A percentile compares a stretch with the other conserved stretches of the same genome.
phyloP scores from a whole-genome alignment of 805 yeast genomes.

The Zygotorulaspora danielsina region DNA sequence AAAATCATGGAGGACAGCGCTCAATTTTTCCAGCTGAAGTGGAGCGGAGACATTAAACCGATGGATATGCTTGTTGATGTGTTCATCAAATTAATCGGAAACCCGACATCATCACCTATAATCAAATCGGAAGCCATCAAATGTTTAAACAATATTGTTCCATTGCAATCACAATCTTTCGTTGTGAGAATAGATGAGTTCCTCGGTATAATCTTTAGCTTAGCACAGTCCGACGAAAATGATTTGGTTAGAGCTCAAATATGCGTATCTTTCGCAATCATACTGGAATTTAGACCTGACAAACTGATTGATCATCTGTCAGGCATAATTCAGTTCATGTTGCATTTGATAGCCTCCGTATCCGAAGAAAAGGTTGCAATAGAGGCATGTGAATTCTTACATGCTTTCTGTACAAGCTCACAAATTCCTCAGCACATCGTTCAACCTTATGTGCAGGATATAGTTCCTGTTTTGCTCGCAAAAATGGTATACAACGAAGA shows the following conservation, averaged over 20 bases:
- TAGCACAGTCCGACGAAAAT: slow-evolving; percentile 57
- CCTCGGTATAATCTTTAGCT: slow-evolving; percentile 56
- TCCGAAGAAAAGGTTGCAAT: slow-evolving; percentile 71
- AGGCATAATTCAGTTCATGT: slow-evolving; percentile 81
- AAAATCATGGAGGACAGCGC: slow-evolving; percentile 90
- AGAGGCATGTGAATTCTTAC: slow-evolving; percentile 89
- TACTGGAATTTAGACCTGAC: slow-evolving; percentile 76
- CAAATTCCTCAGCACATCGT: slow-evolving; percentile 51
- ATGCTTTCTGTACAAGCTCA: slow-evolving; percentile 63
- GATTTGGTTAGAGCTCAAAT: slow-evolving; percentile 65
- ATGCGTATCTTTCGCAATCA: slow-evolving; percentile 66
- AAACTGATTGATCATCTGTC: slow-evolving; percentile 71
- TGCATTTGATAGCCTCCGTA: slow-evolving; percentile 63
- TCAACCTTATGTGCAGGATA: slow-evolving; percentile 51
- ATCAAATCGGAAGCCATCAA: slow-evolving; percentile 60
- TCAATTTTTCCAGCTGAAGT: slow-evolving; percentile 56
- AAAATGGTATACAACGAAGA: slow-evolving; percentile 87
- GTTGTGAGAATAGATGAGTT: slow-evolving; percentile 61
- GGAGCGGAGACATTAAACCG: slow-evolving; percentile 55
- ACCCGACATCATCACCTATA: slow-evolving; percentile 35
- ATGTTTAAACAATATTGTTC: slow-evolving; percentile 73
- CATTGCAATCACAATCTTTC: slow-evolving; percentile 62
- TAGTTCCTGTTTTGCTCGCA: slow-evolving; percentile 72
- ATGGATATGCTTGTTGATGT: slow-evolving; percentile 61
- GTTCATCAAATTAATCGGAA: slow-evolving; percentile 51